Evolutionary conservation across 2,329 filamentous ascomycete genomes (phyloP).

Genomic region (Alternaria solani): DNA sequence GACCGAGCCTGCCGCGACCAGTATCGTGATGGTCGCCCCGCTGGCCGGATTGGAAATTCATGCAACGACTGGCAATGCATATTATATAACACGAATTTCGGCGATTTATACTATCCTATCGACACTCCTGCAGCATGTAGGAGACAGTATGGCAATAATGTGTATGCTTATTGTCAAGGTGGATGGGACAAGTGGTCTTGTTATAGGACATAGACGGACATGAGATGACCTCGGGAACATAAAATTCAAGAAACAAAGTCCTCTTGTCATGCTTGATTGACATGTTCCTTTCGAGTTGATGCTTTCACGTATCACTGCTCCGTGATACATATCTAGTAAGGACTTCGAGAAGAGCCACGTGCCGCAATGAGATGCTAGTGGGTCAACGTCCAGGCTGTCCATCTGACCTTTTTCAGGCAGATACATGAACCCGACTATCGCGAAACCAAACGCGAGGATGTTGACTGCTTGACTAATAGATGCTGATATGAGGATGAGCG

Average conservation of each 20-base stretch:
- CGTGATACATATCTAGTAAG: neutral
- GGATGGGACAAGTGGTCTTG: neutral
- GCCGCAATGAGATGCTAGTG: too few species aligned
- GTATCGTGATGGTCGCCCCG: neutral
- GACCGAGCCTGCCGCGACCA: neutral
- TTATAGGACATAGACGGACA: neutral
- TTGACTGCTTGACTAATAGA: neutral
- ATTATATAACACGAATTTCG: neutral
- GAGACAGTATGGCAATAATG: neutral
- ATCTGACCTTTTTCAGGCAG: too few species aligned
- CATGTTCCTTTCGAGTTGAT: neutral
- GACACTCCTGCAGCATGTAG: neutral
- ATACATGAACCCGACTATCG: too few species aligned
- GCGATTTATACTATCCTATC: neutral
- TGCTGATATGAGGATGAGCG: neutral
- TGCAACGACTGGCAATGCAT: constrained; percentile 1
- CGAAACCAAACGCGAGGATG: too few species aligned
- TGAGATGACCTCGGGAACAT: neutral
- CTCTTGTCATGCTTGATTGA: neutral
- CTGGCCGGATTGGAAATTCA: neutral
- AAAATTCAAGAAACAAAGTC: neutral
- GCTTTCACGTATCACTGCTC: neutral
- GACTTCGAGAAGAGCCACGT: too few species aligned
- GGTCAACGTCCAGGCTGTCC: too few species aligned
- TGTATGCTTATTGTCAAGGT: neutral